Conservation (phyloP, 2,329 filamentous ascomycete genomes). For the Dryadomyces quercus-mongolicae region DNA sequence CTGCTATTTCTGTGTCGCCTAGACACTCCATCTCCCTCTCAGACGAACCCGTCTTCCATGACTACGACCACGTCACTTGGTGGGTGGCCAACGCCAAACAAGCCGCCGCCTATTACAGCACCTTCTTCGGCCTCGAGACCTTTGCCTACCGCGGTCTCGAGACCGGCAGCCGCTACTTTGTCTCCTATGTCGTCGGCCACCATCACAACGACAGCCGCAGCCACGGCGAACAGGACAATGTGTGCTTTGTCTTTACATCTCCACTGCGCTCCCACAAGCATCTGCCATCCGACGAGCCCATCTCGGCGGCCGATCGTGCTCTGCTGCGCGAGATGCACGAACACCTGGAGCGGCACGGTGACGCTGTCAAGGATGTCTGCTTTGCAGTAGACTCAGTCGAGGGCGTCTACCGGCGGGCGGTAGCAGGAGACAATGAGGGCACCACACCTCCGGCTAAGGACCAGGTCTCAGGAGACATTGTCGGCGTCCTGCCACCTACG, state of each 20-base stretch:
- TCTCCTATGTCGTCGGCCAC: conserved; percentile 75
- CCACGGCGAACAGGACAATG: conserved; percentile 30
- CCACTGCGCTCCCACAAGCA: conserved; percentile 53
- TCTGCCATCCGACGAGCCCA: conserved; percentile 46
- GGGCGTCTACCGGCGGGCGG: conserved; percentile 63
- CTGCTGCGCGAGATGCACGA: conserved; percentile 64
- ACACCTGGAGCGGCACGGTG: conserved; percentile 78
- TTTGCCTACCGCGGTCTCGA: conserved; percentile 82
- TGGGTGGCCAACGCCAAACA: conserved; percentile 97
- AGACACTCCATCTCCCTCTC: not conserved
- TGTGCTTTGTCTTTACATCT: conserved; percentile 76
- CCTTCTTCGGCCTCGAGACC: conserved; percentile 72
- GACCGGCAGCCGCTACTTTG: conserved; percentile 69
- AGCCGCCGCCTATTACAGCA: conserved; percentile 78
- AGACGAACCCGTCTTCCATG: conserved; percentile 49
- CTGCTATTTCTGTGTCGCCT: conserved; percentile 38
- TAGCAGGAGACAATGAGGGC: conserved; percentile 54
- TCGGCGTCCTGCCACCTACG: conserved; percentile 48
- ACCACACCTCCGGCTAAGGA: too few relatives aligned
- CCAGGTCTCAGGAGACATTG: conserved; percentile 19
- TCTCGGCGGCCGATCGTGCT: conserved; percentile 48
- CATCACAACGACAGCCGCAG: conserved; percentile 7
- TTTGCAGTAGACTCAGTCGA: conserved; percentile 88
- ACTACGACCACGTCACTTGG: conserved; percentile 91
- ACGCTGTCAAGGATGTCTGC: conserved; percentile 89